Evolutionary conservation across 2,329 filamentous ascomycete genomes (phyloP).

Genomic region (Stachybotrys echinatus): DNA sequence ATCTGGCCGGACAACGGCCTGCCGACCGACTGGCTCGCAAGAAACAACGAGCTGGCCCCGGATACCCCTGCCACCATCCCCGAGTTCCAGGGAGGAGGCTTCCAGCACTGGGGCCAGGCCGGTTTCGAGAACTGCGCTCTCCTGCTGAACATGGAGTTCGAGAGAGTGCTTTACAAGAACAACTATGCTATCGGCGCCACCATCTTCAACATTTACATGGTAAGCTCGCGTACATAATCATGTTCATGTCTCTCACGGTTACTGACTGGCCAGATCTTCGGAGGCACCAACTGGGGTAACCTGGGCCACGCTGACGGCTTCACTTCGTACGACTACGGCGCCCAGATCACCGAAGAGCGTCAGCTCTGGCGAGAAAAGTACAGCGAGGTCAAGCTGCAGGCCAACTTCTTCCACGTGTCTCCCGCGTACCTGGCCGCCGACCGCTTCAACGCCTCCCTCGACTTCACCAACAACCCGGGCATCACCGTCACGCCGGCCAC

Average conservation of each 20-base stretch:
- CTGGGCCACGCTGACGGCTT: slow-evolving; percentile 59
- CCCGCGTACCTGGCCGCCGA: slow-evolving; percentile 59
- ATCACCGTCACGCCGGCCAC: slow-evolving; percentile 56
- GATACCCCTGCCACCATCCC: slow-evolving; percentile 61
- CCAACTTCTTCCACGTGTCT: slow-evolving; percentile 64
- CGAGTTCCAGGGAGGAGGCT: slow-evolving; percentile 18
- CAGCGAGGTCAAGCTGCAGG: slow-evolving; percentile 65
- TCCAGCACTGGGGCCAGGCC: slow-evolving; percentile 58
- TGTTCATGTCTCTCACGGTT: too few relatives aligned
- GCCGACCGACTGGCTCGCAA: slow-evolving; percentile 48
- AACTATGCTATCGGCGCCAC: slow-evolving; percentile 56
- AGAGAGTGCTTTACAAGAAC: slow-evolving; percentile 72
- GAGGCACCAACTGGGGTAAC: slow-evolving; percentile 76
- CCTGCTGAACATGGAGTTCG: slow-evolving; percentile 62
- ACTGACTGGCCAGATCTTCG: too few relatives aligned
- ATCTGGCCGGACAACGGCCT: slow-evolving; percentile 54
- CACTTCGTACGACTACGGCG: slow-evolving; percentile 43
- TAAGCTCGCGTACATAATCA: slow-evolving; percentile 24
- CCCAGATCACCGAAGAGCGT: slow-evolving; percentile 58
- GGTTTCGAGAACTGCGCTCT: slow-evolving; percentile 61
- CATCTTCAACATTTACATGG: slow-evolving; percentile 69
- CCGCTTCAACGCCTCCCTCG: slow-evolving; percentile 13
- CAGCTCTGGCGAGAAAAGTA: slow-evolving; percentile 65
- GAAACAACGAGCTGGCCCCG: slow-evolving; percentile 57
- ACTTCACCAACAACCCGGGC: slow-evolving; percentile 30